Evolutionary conservation across 2,329 filamentous ascomycete genomes (phyloP).

Genomic region (Metarhizium rileyi): DNA sequence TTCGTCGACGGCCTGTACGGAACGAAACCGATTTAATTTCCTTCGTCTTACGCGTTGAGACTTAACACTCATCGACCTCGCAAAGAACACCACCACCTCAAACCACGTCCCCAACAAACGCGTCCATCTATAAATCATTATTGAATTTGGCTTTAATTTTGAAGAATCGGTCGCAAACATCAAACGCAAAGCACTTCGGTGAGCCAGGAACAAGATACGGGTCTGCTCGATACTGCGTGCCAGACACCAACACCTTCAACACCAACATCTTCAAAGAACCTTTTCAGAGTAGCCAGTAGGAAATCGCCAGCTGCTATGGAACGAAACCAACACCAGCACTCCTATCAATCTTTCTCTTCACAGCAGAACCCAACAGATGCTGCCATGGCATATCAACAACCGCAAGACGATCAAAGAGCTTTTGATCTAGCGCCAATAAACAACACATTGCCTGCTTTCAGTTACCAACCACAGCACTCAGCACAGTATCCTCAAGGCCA

Average conservation of each 20-base stretch:
- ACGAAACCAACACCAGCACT: background rate
- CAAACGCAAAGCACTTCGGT: constrained; percentile 1
- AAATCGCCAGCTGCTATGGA: background rate
- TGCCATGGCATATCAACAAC: constrained; percentile 27
- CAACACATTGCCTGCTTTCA: constrained; percentile 31
- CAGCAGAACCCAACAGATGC: constrained; percentile 20
- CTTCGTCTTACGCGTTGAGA: background rate
- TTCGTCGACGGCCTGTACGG: background rate
- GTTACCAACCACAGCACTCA: constrained; percentile 22
- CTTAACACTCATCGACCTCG: background rate
- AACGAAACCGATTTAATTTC: background rate
- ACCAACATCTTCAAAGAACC: background rate
- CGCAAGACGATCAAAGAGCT: constrained; percentile 17
- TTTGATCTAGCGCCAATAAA: constrained; percentile 40
- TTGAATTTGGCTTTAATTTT: background rate
- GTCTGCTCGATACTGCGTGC: background rate
- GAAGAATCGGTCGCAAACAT: background rate
- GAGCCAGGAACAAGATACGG: background rate
- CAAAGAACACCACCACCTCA: background rate
- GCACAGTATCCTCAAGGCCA: constrained; percentile 26
- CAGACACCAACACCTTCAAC: background rate
- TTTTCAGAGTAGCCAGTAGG: background rate
- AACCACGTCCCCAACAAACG: background rate
- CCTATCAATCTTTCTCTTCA: background rate
- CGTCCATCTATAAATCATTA: too few relatives aligned